Evolutionary conservation across 306 rosid genomes (phyloP).

Genomic region (Gastrolobium bilobum): DNA sequence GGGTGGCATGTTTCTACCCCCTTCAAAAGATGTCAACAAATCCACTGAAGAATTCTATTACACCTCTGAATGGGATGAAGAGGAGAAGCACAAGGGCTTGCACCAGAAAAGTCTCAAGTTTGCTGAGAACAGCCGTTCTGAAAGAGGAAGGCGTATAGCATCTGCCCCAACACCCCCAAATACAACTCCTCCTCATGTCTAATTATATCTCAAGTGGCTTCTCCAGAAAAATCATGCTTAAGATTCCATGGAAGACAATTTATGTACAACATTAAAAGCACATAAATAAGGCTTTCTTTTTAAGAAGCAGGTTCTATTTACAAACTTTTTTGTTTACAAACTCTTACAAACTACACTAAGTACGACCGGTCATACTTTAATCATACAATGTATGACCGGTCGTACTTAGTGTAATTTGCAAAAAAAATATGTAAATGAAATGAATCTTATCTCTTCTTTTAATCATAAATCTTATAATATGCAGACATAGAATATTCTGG

Average conservation of each 20-base stretch:
- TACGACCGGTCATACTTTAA: no score
- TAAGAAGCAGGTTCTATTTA: no score
- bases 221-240: not conserved
- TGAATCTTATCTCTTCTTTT: no score
- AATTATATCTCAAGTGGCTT: not conserved
- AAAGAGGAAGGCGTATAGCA: constrained; percentile 78
- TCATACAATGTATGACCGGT: no score
- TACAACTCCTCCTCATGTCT: constrained; percentile 69
- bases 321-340: no score
- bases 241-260: not conserved
- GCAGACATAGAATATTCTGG: constrained; percentile 29
- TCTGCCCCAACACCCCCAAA: constrained; percentile 80
- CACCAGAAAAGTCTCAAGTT: constrained; percentile 79
- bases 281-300: not conserved
- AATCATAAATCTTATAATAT: not conserved
- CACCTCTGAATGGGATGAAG: constrained; percentile 80
- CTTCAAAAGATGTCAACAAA: constrained; percentile 63
- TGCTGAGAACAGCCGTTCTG: constrained; percentile 87
- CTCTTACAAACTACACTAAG: no score
- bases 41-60: constrained; percentile 74
- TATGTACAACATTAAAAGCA: no score
- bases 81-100: constrained; percentile 69
- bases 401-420: no score
- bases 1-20: constrained; percentile 87
- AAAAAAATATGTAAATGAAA: no score